phyloP scores from a whole-genome alignment of 176 grass and related monocot genomes.

The Musa troglodytarum region DNA sequence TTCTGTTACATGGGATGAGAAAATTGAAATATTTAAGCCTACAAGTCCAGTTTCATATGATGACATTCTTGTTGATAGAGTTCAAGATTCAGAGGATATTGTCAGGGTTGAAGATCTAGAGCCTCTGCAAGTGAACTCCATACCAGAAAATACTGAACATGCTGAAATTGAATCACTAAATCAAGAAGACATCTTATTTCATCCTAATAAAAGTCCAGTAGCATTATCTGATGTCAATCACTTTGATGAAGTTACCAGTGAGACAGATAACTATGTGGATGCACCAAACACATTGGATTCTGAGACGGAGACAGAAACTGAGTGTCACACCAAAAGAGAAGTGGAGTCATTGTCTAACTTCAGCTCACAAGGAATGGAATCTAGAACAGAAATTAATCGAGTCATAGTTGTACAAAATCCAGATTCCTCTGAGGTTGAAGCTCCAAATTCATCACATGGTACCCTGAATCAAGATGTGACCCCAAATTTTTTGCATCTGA shows the following conservation, averaged over 20 bases:
- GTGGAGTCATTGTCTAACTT: conserved; percentile 27
- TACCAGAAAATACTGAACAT: conserved; percentile 18
- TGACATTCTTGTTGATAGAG: conserved; percentile 71
- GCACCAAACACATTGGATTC: conserved; percentile 86
- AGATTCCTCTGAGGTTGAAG: conserved; percentile 28
- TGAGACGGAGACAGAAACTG: conserved; percentile 76
- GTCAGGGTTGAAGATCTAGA: conserved; percentile 43
- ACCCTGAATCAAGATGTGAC: conserved; percentile 20
- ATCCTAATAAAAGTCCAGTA: conserved; percentile 40
- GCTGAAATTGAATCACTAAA: conserved; percentile 20
- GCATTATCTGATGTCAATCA: conserved; percentile 37
- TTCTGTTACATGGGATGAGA: conserved; percentile 81
- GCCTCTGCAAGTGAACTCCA: conserved; percentile 26
- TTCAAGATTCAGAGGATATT: conserved; percentile 32
- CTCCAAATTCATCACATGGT: conserved; percentile 17
- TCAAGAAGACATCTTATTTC: conserved; percentile 37
- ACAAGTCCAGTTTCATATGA: conserved; percentile 64
- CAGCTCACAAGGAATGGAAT: conserved; percentile 16
- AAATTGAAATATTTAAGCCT: conserved; percentile 51
- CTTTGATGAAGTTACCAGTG: conserved; percentile 62
- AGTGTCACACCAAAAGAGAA: conserved; percentile 48
- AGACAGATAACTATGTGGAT: conserved; percentile 87
- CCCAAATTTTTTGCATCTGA: conserved; percentile 33
- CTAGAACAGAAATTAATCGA: conserved; percentile 18
- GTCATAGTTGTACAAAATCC: conserved; percentile 18